phyloP scores from a whole-genome alignment of 352 stramenopile genomes.

The Phytophthora rubi region DNA sequence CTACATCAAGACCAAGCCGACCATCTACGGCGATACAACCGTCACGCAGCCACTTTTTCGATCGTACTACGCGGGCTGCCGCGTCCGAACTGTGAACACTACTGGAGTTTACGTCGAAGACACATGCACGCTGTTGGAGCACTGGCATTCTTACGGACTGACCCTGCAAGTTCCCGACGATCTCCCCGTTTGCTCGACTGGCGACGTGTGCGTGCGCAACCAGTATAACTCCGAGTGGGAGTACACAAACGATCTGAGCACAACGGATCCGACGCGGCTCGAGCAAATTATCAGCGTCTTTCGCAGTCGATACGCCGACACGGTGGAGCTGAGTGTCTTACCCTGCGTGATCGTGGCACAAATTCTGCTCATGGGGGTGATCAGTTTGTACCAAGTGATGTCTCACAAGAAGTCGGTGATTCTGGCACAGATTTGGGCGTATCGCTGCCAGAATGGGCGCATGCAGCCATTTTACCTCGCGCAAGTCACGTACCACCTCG shows the following conservation, averaged over 20 bases:
- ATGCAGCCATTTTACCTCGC: constrained; percentile 39
- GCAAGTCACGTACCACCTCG: constrained; percentile 36
- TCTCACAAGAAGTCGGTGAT: constrained; percentile 30
- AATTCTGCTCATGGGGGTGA: constrained; percentile 34
- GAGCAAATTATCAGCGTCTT: constrained; percentile 36
- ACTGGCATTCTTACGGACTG: constrained; percentile 29
- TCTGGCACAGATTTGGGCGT: constrained; percentile 31
- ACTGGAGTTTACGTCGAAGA: constrained; percentile 35
- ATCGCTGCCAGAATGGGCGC: constrained; percentile 33
- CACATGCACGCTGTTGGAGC: constrained; percentile 22
- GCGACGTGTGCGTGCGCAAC: constrained; percentile 32
- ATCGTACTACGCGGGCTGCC: constrained; percentile 30
- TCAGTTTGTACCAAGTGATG: constrained; percentile 37
- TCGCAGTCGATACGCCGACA: constrained; percentile 35
- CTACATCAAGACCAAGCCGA: constrained; percentile 28
- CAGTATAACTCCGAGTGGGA: constrained; percentile 30
- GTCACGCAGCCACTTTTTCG: constrained; percentile 34
- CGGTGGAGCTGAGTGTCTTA: constrained; percentile 21
- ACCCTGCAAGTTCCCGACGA: constrained; percentile 29
- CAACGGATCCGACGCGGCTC: constrained; percentile 13
- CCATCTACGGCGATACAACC: constrained; percentile 18
- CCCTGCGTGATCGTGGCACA: constrained; percentile 24
- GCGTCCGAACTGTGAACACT: constrained; percentile 31
- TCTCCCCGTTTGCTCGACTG: constrained; percentile 30
- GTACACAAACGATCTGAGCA: constrained; percentile 15